These are phyloP conservation scores for Cryptococcus jaspeensis DNA, from an alignment of 1,284 basidiomycete species.

Conservation along the genomic window DNA sequence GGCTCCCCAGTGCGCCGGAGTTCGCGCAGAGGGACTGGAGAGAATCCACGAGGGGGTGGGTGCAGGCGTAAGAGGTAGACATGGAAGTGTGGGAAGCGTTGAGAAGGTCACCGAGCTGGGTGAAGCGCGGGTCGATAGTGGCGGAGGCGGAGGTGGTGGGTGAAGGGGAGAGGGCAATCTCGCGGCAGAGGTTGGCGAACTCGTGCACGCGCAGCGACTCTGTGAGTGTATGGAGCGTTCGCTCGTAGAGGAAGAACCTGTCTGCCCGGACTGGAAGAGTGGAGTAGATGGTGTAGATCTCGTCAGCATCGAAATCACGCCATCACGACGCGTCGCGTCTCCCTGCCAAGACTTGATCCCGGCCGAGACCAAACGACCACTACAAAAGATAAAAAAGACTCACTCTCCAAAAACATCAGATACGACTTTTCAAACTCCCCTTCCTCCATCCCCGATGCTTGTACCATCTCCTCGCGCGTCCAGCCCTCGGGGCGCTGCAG, in stretches of 20 bases:
- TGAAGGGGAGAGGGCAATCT: slow-evolving; percentile 34
- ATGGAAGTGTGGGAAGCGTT: slow-evolving; percentile 73
- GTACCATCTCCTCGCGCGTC: slow-evolving; percentile 66
- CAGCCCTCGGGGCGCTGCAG: slow-evolving; percentile 37
- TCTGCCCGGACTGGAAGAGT: slow-evolving; percentile 64
- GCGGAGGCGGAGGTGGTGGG: background rate
- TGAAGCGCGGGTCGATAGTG: background rate
- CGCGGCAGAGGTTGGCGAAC: slow-evolving; percentile 66
- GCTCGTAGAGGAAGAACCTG: slow-evolving; percentile 74
- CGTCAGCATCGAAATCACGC: too few species aligned
- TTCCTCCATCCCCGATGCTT: slow-evolving; percentile 60
- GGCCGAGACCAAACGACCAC: background rate
- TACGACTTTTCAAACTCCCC: slow-evolving; percentile 65
- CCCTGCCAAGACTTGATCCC: too few species aligned
- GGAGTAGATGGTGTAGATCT: background rate
- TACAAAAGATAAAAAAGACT: slow-evolving; percentile 21
- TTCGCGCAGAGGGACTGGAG: slow-evolving; percentile 61
- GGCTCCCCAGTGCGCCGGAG: slow-evolving; percentile 71
- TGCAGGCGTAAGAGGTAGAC: slow-evolving; percentile 68
- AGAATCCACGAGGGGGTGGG: slow-evolving; percentile 71
- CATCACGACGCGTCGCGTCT: too few species aligned
- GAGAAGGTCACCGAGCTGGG: slow-evolving; percentile 67
- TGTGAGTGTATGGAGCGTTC: slow-evolving; percentile 71
- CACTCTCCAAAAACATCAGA: slow-evolving; percentile 73
- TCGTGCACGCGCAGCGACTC: slow-evolving; percentile 75